These are phyloP conservation scores for Coemansia sp. DNA, from an alignment of 192 early-diverging fungal genomes.

Conservation along the genomic window DNA sequence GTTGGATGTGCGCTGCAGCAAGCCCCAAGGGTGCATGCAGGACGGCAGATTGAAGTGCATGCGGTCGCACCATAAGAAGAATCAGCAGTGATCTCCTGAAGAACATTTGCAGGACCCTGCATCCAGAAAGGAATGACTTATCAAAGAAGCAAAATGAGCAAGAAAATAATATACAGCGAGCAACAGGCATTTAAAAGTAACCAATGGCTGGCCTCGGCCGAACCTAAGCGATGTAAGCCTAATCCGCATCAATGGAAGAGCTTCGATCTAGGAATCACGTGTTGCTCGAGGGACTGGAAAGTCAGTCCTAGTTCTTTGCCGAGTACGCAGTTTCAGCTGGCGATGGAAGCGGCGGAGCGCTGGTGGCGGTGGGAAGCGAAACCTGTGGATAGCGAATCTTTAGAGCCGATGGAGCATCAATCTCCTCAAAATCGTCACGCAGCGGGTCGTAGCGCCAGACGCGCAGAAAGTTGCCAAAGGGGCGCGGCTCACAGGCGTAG, in stretches of 20 bases:
- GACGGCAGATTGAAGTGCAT: neutral
- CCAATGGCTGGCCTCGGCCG: neutral
- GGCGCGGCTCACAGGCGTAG: constrained; percentile 78
- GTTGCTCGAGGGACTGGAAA: neutral
- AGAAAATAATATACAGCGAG: neutral
- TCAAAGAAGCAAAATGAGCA: neutral
- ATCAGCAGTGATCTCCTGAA: constrained; percentile 6
- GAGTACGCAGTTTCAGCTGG: constrained; percentile 43
- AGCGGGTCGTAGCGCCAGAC: constrained; percentile 37
- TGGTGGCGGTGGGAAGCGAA: constrained; percentile 8
- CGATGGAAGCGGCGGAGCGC: constrained; percentile 36
- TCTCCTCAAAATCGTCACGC: constrained; percentile 41
- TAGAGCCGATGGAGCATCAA: constrained; percentile 37
- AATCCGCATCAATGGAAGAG: neutral
- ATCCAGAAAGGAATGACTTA: neutral
- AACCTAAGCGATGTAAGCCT: neutral
- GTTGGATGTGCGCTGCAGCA: neutral
- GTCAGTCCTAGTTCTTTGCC: neutral
- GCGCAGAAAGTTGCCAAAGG: constrained; percentile 68
- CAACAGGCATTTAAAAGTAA: neutral
- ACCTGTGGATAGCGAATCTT: constrained; percentile 43
- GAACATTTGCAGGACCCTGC: constrained; percentile 3
- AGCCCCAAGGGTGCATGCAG: neutral
- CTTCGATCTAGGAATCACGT: neutral
- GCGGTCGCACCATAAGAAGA: constrained; percentile 14